These are phyloP conservation scores for Mycena venus DNA, from an alignment of 768 basidiomycete species.

Conservation along the genomic window DNA sequence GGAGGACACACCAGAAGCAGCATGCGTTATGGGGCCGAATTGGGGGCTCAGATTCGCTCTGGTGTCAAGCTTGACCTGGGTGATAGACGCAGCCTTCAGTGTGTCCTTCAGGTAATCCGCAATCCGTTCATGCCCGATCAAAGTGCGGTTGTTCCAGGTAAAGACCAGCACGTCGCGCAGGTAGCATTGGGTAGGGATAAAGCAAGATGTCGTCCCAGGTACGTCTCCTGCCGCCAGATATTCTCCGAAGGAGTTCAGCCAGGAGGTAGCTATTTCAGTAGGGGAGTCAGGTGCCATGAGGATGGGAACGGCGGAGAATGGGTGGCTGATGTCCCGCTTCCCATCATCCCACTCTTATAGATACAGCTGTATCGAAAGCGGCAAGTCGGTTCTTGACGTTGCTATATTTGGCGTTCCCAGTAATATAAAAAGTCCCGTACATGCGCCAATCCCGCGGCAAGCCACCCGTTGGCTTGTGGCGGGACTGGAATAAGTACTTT, in stretches of 20 bases:
- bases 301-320: not conserved
- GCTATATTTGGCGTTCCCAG: too few species aligned
- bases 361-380: too few species aligned
- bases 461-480: too few species aligned
- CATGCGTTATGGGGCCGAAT: not conserved
- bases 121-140: conserved; percentile 39
- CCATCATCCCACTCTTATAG: too few species aligned
- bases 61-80: conserved; percentile 43
- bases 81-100: conserved; percentile 38
- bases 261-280: not conserved
- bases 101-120: conserved; percentile 43
- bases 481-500: too few species aligned
- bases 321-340: too few species aligned
- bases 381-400: too few species aligned
- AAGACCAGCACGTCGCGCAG: conserved; percentile 55
- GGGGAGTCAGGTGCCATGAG: not conserved
- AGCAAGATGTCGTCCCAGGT: not conserved
- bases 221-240: not conserved
- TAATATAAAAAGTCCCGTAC: too few species aligned
- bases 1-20: conserved; percentile 42
- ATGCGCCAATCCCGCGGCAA: too few species aligned
- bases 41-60: not conserved
- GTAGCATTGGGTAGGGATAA: conserved; percentile 48
- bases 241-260: not conserved
- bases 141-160: conserved; percentile 57